Base-by-base conservation (phyloP, 2,329 filamentous ascomycete species). In the Sporothrix protearum region DNA sequence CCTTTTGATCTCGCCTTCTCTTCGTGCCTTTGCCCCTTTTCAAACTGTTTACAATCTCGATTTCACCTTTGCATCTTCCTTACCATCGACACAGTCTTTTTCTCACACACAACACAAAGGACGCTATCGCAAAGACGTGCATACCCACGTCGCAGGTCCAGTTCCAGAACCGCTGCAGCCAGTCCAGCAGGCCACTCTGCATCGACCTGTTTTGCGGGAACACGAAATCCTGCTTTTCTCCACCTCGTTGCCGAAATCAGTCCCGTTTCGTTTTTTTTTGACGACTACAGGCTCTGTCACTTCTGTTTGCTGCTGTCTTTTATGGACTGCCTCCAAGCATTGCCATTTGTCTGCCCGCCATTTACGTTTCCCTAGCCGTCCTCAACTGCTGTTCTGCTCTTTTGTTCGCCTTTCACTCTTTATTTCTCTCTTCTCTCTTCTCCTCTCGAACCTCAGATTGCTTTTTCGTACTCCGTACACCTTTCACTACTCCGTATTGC, bases 101-200 rank as follows among this genome's bases (percentile, higher is more conserved):
- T 30, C 2, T n/a, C 45, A 9, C 42, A 51, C 45, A 22, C 64
- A 22, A 36, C 64, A 51, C 45, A 8, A 47, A 51, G n/a, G 25
- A n/a, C 45, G 12, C 14, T 51, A 28, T 33, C 42, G 25, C 63
- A 9, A 25, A 53, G 49, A 28, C 28, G 28, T 51, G 45, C 63
- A 51, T 22, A 19, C 22, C 14, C 22, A 45, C 22, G 9, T 28
- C 22, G 33, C 49, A 30, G 36, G 30, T 19, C 33, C 45, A 70
- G 33, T 36, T 49, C 68, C n/a, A 69, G 68, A 69, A 51, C 68
- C 19, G 45, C 57, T 59, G 67, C 68, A 69, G 53, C 53, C 66
- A 6, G 66, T 9, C 19, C 42, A 16, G 47, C 19, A 55, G 33
- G 61, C 51, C 36, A 49, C 63, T 57, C 33, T 68, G 42, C 61